Conservation (phyloP, 495 filamentous ascomycete species). For the Annulohypoxylon bovei region DNA sequence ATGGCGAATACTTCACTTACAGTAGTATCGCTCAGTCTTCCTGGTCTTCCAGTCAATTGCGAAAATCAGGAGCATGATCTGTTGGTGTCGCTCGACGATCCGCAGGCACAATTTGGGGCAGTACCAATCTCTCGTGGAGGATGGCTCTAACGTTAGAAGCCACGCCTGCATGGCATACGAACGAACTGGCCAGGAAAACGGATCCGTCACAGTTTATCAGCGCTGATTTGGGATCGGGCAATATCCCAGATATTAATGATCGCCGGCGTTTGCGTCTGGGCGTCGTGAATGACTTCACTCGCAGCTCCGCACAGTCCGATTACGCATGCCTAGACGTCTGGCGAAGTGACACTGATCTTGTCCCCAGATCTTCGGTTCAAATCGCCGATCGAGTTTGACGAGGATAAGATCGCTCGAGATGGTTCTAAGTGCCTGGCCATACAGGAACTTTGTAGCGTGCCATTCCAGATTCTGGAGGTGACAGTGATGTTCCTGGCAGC, state of each 20-base stretch:
- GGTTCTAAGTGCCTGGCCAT: not conserved
- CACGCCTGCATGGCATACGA: not conserved
- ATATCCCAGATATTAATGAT: conserved; percentile 16
- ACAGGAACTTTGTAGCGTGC: conserved; percentile 9
- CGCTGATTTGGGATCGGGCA: not conserved
- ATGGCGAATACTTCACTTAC: not conserved
- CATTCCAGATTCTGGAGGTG: not conserved
- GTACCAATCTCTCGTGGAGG: conserved; percentile 6
- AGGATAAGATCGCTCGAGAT: conserved; percentile 19
- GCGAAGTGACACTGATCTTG: conserved; percentile 20
- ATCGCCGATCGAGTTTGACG: conserved; percentile 31
- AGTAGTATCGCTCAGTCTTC: not conserved
- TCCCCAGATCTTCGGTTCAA: conserved; percentile 40
- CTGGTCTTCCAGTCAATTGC: not conserved
- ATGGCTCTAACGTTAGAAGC: conserved; percentile 11
- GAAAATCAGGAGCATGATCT: conserved; percentile 2
- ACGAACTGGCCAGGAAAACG: not conserved
- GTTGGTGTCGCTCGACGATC: conserved; percentile 14
- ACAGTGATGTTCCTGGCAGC: not conserved
- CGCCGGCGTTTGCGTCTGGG: conserved; percentile 1
- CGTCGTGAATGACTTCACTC: conserved; percentile 19
- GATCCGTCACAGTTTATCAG: not conserved
- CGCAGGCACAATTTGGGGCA: conserved; percentile 2
- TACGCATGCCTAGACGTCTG: conserved; percentile 19
- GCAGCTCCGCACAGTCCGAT: conserved; percentile 5